Base-by-base conservation (phyloP, 2,329 filamentous ascomycete genomes). In the Neonectria sp. region DNA sequence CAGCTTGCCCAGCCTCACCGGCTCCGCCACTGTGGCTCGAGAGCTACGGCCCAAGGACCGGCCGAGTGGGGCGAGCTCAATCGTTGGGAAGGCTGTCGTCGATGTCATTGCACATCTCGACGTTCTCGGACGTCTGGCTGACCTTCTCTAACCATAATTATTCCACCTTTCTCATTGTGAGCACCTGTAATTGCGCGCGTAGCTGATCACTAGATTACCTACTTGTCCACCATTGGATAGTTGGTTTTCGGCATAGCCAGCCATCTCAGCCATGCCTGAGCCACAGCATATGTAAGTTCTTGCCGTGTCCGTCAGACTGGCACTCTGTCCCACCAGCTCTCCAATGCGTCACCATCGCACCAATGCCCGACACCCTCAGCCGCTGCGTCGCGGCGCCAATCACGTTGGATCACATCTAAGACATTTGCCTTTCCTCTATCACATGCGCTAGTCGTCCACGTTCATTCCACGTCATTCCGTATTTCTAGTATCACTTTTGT, bases 231-330 rank as follows among this genome's bases (percentile, higher is more conserved):
- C 13, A 15, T 46, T 31, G 12, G 29, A 24, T 59, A 58, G 49
- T 65, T 68, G 31, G 55, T 65, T 37, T 63, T 52, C 48, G 27
- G 52, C 31, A 27, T 35, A 70, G 46, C 64, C 53, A 69, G 65
- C 55, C 56, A 58, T 55, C 56, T 27, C 55, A 37, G 63, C 31
- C 61, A 79, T 79, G 78, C 63, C 75, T 61, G 74, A 77, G 70
- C 71, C 76, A 73, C 74, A 71, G 73, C 79, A 80, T 66, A 75
- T 79, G 79, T 80, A 77, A 78, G 79, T 80, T 69, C 65, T 27
- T 51, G 46, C 15, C 46, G 25, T 29, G 24, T 31, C 13, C 21
- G 7, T 4, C 24, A 7, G 15, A 48, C 43, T 69, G 71, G 37
- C 37, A 8, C 37, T 7, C 15, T n/a, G 37, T 71, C 63, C 67